Evolutionary conservation across 1,139 yeast genomes (phyloP).

Genomic region (Candida labiduridarum): DNA sequence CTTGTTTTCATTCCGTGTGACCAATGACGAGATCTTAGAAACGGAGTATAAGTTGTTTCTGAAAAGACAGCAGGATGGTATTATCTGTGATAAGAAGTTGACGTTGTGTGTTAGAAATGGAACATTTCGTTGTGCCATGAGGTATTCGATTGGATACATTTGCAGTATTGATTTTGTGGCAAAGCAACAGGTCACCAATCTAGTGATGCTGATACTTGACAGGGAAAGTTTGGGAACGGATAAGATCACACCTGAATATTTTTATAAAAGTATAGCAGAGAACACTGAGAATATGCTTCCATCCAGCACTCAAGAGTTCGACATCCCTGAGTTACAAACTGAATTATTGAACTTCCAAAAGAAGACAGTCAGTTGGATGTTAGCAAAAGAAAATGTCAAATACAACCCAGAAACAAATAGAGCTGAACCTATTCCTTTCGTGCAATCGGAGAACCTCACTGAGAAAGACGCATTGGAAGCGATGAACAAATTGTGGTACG

Average conservation of each 20-base stretch:
- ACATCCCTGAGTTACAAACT: conserved; percentile 53
- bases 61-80: conserved; percentile 7
- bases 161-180: conserved; percentile 9
- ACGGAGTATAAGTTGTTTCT: not conserved
- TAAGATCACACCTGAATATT: conserved; percentile 27
- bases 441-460: conserved; percentile 14
- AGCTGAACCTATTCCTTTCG: conserved; percentile 20
- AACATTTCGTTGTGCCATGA: conserved; percentile 10
- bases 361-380: conserved; percentile 66
- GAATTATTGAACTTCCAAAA: conserved; percentile 60
- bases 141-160: conserved; percentile 11
- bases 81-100: conserved; percentile 5
- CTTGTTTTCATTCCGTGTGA: not conserved
- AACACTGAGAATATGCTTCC: conserved; percentile 28
- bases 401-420: conserved; percentile 33
- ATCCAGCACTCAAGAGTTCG: conserved; percentile 23
- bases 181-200: conserved; percentile 7
- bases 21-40: not conserved
- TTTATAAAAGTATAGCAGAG: conserved; percentile 39
- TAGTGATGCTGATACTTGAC: conserved; percentile 4
- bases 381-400: conserved; percentile 57
- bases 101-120: conserved; percentile 9
- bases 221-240: conserved; percentile 2
- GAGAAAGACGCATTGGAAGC: conserved; percentile 1
- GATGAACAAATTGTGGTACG: conserved; percentile 48